Evolutionary conservation across 2,329 filamentous ascomycete genomes (phyloP), one percentile per base, ranked within the genome.

Genomic region (Phyllosticta citriasiana): DNA sequence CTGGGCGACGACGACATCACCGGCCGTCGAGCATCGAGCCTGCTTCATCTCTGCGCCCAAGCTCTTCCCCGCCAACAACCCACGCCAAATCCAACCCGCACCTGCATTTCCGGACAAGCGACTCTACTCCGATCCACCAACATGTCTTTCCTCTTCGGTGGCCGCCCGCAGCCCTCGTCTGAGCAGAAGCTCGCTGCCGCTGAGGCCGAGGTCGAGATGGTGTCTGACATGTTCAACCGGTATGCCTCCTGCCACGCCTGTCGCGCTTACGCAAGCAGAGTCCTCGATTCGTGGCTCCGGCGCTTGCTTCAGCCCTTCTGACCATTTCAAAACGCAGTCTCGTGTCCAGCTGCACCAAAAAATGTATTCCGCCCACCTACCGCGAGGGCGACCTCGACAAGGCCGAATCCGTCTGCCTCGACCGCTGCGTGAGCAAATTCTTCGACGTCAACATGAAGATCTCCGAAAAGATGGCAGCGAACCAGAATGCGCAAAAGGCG

Each of bases 361-460:
- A 99, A 82, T 99, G 94, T 79, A 84, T 99, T 68, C 93, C 93
- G 65, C 82, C 80, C 71, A 86, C 93, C 70, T 99, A 97, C 85
- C 91, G 91, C 75, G 94, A 99, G 80, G 86, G 84, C 75, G 93
- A 99, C 70, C 86, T 99, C 71, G 96, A 97, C 85, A 99, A 99
- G 81, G 95, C 92, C 82, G 94, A 99, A 79, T 91, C 88, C 68
- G 94, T 99, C 69, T 99, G 95, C 80, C 86, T 99, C 69, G 94
- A 99, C 80, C 90, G 94, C 72, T 99, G 95, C 79, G 89, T 95
- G 62, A 84, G 89, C 73, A 99, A 99, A 81, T 99, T 97, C 82
- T 97, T 99, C 79, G 93, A 97, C 70, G 92, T 96, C 71, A 96
- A 96, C 76, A 86, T 96, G 81, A 97, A 97, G 82, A 90, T 97